phyloP scores from a whole-genome alignment of 257 asterid genomes.

The Prunella vulgaris region DNA sequence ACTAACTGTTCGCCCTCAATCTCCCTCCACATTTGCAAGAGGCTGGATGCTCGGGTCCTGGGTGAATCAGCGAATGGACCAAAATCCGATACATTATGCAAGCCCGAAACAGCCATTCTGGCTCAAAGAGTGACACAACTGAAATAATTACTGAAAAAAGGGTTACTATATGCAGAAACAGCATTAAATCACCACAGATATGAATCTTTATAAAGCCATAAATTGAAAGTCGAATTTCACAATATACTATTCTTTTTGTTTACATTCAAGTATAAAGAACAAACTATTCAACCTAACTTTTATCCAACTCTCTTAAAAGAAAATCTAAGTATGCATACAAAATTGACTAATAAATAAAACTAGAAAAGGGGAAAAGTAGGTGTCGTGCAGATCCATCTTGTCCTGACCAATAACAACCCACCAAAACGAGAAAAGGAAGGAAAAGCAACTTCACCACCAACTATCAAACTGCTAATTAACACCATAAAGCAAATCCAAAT shows the following conservation, averaged over 20 bases:
- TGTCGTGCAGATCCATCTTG: slow-evolving; percentile 49
- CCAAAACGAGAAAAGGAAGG: slow-evolving; percentile 27
- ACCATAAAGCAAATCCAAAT: slow-evolving; percentile 8
- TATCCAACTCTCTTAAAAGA: slow-evolving; percentile 21
- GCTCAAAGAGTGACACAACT: slow-evolving; percentile 21
- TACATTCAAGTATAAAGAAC: no score
- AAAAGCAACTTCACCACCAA: slow-evolving; percentile 25
- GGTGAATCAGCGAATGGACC: no score
- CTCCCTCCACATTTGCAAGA: slow-evolving; percentile 80
- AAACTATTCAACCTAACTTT: slow-evolving; percentile 4
- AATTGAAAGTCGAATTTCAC: neutral
- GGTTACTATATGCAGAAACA: no score
- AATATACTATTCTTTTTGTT: no score
- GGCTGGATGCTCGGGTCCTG: no score
- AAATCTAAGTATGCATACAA: slow-evolving; percentile 27
- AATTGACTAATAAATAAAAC: slow-evolving; percentile 7
- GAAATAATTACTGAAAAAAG: slow-evolving; percentile 16
- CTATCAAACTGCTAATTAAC: slow-evolving; percentile 21
- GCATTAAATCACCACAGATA: slow-evolving; percentile 2
- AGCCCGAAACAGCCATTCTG: slow-evolving; percentile 92
- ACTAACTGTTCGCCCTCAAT: slow-evolving; percentile 60
- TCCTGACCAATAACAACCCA: slow-evolving; percentile 44
- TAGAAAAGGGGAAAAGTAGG: slow-evolving; percentile 25
- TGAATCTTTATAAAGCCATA: no score
- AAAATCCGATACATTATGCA: no score